These are phyloP conservation scores for Sphaerosporella brunnea DNA, from an alignment of 495 filamentous ascomycete species.

Conservation along the genomic window DNA sequence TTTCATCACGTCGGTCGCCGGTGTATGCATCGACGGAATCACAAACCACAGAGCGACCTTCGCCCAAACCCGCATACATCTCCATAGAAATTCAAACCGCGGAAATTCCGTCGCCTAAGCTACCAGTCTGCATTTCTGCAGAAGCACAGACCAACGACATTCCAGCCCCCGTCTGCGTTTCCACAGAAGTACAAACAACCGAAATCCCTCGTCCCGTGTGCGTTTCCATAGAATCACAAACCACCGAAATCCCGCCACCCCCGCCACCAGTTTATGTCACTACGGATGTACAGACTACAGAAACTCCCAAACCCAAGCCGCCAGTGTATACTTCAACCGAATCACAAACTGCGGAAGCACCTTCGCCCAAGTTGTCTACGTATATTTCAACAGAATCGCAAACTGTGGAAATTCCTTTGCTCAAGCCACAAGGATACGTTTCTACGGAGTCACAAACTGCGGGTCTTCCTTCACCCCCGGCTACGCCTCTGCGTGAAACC, in stretches of 20 bases:
- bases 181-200: neutral
- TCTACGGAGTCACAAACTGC: constrained; percentile 25
- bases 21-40: neutral
- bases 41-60: neutral
- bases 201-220: neutral
- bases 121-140: neutral
- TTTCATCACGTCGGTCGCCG: neutral
- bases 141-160: neutral
- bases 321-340: neutral
- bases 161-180: neutral
- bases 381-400: constrained; percentile 9
- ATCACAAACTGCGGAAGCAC: neutral
- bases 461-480: constrained; percentile 44
- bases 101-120: too few species aligned
- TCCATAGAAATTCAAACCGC: too few species aligned
- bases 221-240: neutral
- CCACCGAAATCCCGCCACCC: neutral
- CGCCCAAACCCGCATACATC: neutral
- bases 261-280: neutral
- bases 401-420: too few species aligned
- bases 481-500: constrained; percentile 9
- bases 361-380: too few species aligned
- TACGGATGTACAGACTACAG: neutral
- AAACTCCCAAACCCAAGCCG: constrained; percentile 20
- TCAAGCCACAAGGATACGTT: neutral